A percentile compares a stretch with the other conserved stretches of the same genome.
Evolutionary conservation across 257 asterid genomes (phyloP).

Genomic region (Lantana camara): DNA sequence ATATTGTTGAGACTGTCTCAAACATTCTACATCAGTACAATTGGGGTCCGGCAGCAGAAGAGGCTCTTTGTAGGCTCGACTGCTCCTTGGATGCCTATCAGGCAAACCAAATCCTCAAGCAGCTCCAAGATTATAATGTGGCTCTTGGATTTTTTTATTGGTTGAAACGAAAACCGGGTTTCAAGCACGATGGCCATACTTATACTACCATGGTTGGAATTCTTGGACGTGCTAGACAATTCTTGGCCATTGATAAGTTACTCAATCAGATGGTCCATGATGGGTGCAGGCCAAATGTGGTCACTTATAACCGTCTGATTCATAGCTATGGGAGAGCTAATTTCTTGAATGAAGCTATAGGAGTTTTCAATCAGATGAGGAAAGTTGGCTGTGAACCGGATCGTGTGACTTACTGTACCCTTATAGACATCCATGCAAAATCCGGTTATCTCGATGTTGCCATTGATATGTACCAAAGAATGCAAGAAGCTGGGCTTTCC

Average conservation of each 20-base stretch:
- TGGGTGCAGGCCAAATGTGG: constrained; percentile 86
- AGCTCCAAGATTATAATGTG: constrained; percentile 67
- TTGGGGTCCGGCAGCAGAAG: constrained; percentile 77
- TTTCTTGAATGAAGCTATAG: constrained; percentile 72
- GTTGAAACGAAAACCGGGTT: constrained; percentile 77
- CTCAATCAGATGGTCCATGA: constrained; percentile 81
- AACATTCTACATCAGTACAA: constrained; percentile 58
- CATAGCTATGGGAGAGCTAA: constrained; percentile 96
- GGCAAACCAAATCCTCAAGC: constrained; percentile 91
- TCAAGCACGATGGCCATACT: constrained; percentile 90
- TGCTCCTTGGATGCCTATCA: constrained; percentile 71
- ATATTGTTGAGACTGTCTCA: constrained; percentile 57
- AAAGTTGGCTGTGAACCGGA: constrained; percentile 81
- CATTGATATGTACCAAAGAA: constrained; percentile 77
- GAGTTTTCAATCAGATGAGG: constrained; percentile 77
- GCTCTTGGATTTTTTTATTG: constrained; percentile 90
- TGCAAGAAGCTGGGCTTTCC: constrained; percentile 95
- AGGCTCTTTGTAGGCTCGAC: constrained; percentile 66
- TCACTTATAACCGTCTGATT: constrained; percentile 89
- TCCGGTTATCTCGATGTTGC: constrained; percentile 93
- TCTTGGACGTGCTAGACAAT: constrained; percentile 90
- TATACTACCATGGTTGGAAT: constrained; percentile 97
- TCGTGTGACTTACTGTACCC: constrained; percentile 94
- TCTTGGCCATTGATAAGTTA: constrained; percentile 65
- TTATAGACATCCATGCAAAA: constrained; percentile 95